phyloP scores from a whole-genome alignment of 306 rosid species.

The Fagus sylvatica region DNA sequence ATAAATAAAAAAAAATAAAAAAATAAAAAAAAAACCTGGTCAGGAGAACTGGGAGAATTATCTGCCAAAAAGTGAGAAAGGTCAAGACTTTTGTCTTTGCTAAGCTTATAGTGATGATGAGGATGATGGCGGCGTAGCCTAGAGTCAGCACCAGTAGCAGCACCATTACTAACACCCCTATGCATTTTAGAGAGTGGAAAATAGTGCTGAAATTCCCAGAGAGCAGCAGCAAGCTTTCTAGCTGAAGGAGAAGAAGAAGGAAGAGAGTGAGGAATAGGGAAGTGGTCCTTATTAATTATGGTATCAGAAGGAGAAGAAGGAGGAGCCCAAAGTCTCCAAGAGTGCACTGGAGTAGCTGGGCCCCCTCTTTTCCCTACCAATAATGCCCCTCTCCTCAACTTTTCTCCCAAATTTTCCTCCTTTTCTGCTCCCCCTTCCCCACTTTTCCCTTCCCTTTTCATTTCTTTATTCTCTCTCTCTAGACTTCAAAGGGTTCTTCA shows the following conservation, averaged over 20 bases:
- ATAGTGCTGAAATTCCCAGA: conserved; percentile 72
- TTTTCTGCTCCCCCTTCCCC: conserved; percentile 60
- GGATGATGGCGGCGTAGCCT: conserved; percentile 65
- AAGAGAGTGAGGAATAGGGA: not conserved
- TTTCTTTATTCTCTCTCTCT: conserved; percentile 23
- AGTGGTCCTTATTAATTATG: conserved; percentile 29
- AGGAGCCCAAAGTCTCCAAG: conserved; percentile 45
- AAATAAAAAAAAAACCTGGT: conserved; percentile 43
- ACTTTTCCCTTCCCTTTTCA: conserved; percentile 46
- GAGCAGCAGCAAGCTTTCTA: conserved; percentile 81
- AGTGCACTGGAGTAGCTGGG: conserved; percentile 68
- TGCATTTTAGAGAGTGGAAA: conserved; percentile 62
- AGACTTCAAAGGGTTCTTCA: not conserved
- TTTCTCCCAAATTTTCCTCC: conserved; percentile 77
- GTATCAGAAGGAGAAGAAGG: not conserved
- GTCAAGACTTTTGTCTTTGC: conserved; percentile 58
- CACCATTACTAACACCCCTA: conserved; percentile 43
- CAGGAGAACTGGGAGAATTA: conserved; percentile 75
- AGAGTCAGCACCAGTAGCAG: conserved; percentile 33
- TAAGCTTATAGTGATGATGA: conserved; percentile 38
- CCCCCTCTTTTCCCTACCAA: conserved; percentile 62
- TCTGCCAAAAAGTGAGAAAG: conserved; percentile 58
- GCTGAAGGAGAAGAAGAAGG: conserved; percentile 37
- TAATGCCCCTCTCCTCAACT: conserved; percentile 57
- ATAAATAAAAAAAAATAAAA: not conserved